Evolutionary conservation across 139 green algal genomes (phyloP).

Genomic region (Spirogloea muscicola): DNA sequence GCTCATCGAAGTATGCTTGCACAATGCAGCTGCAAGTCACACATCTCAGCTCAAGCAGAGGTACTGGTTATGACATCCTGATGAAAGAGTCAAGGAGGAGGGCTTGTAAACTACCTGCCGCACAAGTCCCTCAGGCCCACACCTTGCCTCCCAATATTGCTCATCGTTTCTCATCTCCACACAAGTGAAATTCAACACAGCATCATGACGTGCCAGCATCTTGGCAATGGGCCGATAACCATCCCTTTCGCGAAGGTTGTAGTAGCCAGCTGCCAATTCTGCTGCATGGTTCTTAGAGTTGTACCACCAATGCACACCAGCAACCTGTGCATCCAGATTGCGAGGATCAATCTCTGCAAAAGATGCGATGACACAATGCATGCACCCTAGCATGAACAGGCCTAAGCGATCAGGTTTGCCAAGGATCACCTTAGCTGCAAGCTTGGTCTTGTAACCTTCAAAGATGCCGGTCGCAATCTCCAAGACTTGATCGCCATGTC

Average conservation of each 20-base stretch:
- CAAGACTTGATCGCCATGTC: conserved; percentile 81
- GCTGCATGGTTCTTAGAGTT: conserved; percentile 85
- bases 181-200: conserved; percentile 88
- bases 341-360: background rate
- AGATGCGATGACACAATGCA: background rate
- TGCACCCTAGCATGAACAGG: background rate
- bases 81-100: no score
- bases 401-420: background rate
- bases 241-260: conserved; percentile 85
- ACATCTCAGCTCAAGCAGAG: no score
- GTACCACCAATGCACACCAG: conserved; percentile 99
- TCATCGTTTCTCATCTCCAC: conserved; percentile 99
- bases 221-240: conserved; percentile 69
- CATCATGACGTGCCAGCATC: conserved; percentile 57
- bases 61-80: no score
- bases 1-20: no score
- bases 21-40: no score
- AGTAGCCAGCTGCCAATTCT: conserved; percentile 97
- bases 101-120: no score
- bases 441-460: conserved; percentile 11
- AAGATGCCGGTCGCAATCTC: conserved; percentile 42
- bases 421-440: conserved; percentile 43
- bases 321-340: conserved; percentile 41
- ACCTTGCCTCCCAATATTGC: conserved; percentile 82
- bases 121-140: conserved; percentile 78